These are phyloP conservation scores for Xylaria multiplex DNA, from an alignment of 2,329 filamentous ascomycete species.

Conservation along the genomic window DNA sequence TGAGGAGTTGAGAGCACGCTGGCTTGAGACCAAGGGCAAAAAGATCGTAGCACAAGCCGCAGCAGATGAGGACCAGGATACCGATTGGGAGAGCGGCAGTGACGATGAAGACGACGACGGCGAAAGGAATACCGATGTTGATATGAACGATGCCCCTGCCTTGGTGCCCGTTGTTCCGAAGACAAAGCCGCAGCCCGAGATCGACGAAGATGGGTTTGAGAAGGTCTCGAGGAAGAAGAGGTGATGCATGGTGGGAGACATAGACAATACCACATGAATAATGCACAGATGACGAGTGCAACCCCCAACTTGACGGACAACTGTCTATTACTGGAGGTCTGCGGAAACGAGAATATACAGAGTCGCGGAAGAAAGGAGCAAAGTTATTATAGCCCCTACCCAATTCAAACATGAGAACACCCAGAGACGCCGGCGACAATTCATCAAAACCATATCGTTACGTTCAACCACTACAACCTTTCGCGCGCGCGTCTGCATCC, in stretches of 20 bases:
- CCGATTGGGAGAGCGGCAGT: constrained; percentile 67
- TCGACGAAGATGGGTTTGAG: constrained; percentile 85
- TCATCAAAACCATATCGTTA: constrained; percentile 25
- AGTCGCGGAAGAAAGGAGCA: constrained; percentile 32
- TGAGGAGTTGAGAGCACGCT: constrained; percentile 69
- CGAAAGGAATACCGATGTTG: constrained; percentile 65
- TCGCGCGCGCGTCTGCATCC: constrained; percentile 2
- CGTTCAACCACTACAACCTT: constrained; percentile 17
- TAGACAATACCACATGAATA: constrained; percentile 9
- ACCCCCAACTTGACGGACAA: constrained; percentile 4
- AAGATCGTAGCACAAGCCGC: constrained; percentile 57
- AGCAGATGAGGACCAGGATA: constrained; percentile 50
- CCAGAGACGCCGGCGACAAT: constrained; percentile 35
- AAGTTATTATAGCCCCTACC: constrained; percentile 24
- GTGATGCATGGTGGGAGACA: constrained; percentile 40
- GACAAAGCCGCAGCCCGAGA: constrained; percentile 74
- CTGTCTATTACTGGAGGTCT: constrained; percentile 22
- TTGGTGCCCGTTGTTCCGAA: constrained; percentile 63
- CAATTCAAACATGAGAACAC: constrained; percentile 37
- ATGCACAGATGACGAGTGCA: constrained; percentile 3
- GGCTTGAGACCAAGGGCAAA: constrained; percentile 69
- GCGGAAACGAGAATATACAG: constrained; percentile 43
- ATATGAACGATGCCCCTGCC: constrained; percentile 76
- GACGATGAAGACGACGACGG: constrained; percentile 68
- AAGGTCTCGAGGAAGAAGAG: constrained; percentile 77